phyloP scores from a whole-genome alignment of 2,329 filamentous ascomycete genomes.

The Cryphonectria parasitica region DNA sequence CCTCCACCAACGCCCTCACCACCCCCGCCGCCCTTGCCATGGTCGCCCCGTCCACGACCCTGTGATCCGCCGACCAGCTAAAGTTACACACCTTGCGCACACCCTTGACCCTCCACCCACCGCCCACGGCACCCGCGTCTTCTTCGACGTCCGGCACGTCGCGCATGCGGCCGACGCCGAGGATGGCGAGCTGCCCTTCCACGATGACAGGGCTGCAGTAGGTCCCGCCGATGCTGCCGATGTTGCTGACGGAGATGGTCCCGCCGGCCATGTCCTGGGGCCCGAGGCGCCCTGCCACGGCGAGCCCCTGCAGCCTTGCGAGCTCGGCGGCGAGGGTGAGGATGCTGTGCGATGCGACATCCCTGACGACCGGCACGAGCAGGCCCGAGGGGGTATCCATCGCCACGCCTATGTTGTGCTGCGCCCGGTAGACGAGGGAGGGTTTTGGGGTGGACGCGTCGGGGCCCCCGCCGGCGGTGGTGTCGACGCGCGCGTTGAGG shows the following conservation, averaged over 20 bases:
- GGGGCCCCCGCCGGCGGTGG: conserved; percentile 33
- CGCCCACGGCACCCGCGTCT: conserved; percentile 52
- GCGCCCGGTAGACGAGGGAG: conserved; percentile 73
- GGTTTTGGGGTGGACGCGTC: conserved; percentile 64
- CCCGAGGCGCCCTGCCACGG: conserved; percentile 73
- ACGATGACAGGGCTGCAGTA: conserved; percentile 92
- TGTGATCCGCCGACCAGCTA: conserved; percentile 95
- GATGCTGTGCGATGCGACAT: conserved; percentile 78
- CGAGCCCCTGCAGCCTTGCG: conserved; percentile 71
- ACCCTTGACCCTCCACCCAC: conserved; percentile 39
- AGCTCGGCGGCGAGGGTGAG: conserved; percentile 79
- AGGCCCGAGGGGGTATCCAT: conserved; percentile 92
- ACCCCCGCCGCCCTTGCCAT: conserved; percentile 88
- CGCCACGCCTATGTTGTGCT: conserved; percentile 94
- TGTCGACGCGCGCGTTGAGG: conserved; percentile 84
- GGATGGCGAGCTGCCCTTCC: conserved; percentile 85
- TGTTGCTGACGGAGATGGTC: conserved; percentile 95
- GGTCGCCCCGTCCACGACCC: conserved; percentile 92
- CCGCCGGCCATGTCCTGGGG: conserved; percentile 79
- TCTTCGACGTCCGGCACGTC: conserved; percentile 78
- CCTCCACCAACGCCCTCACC: conserved; percentile 77
- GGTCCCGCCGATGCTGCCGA: conserved; percentile 91
- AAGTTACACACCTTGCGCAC: conserved; percentile 77
- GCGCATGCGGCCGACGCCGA: conserved; percentile 83
- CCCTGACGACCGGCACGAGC: conserved; percentile 87